Percentiles rank a stretch among this genome's conserved stretches.
phyloP scores from a whole-genome alignment of 305 asterid genomes.

The Striga hermonthica region DNA sequence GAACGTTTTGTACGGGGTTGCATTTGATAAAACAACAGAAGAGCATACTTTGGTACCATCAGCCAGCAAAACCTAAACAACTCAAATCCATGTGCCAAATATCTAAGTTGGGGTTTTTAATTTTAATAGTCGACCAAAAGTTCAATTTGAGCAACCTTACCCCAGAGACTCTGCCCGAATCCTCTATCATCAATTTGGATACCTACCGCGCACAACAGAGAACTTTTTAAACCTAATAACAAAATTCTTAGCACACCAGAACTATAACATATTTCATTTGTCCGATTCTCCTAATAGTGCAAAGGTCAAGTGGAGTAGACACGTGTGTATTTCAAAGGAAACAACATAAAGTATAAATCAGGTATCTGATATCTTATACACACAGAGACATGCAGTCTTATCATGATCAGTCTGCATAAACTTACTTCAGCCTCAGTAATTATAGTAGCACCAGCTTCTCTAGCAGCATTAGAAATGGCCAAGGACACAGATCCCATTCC shows the following conservation, averaged over 20 bases:
- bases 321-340: slow-evolving; percentile 20
- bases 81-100: slow-evolving; percentile 32
- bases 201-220: slow-evolving; percentile 46
- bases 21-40: slow-evolving; percentile 85
- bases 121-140: slow-evolving; percentile 28
- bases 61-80: slow-evolving; percentile 71
- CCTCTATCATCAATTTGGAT: slow-evolving; percentile 54
- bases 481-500: slow-evolving; percentile 96
- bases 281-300: not conserved
- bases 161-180: slow-evolving; percentile 69
- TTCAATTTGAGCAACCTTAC: slow-evolving; percentile 41
- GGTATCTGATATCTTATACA: not conserved
- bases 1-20: slow-evolving; percentile 95
- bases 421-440: slow-evolving; percentile 77
- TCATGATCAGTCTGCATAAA: slow-evolving; percentile 23
- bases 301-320: slow-evolving; percentile 4
- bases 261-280: slow-evolving; percentile 4
- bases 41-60: slow-evolving; percentile 70
- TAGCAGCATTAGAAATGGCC: slow-evolving; percentile 77
- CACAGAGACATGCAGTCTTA: slow-evolving; percentile 17
- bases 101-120: slow-evolving; percentile 18
- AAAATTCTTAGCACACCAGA: slow-evolving; percentile 21
- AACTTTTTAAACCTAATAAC: slow-evolving; percentile 10
- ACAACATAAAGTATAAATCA: slow-evolving; percentile 1
- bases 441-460: slow-evolving; percentile 84